A percentile compares a stretch with the other conserved stretches of the same genome.
Conservation (phyloP, 768 basidiomycete genomes). For the Arthromyces matolae region DNA sequence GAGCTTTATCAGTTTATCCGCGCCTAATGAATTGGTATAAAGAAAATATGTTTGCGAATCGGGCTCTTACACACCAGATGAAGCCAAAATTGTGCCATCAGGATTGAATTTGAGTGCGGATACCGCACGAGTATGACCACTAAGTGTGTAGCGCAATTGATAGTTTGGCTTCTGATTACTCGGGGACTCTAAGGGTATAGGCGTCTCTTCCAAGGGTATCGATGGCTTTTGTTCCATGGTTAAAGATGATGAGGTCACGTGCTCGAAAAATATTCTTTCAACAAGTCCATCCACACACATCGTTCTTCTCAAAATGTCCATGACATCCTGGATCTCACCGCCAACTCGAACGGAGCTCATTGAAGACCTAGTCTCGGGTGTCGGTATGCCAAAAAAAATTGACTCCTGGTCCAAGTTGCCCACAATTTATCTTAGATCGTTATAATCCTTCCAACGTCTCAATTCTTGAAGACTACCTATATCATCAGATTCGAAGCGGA, state of each 20-base stretch:
- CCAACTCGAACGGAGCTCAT: slow-evolving; percentile 81
- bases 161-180: slow-evolving; percentile 43
- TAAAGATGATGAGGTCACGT: slow-evolving; percentile 12
- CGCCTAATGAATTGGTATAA: slow-evolving; percentile 52
- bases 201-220: not conserved
- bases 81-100: slow-evolving; percentile 77
- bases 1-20: slow-evolving; percentile 79
- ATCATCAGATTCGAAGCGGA: slow-evolving; percentile 86
- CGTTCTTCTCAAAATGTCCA: slow-evolving; percentile 41
- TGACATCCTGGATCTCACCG: slow-evolving; percentile 73
- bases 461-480: slow-evolving; percentile 95
- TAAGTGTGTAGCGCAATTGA: slow-evolving; percentile 56
- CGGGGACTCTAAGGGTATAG: slow-evolving; percentile 1
- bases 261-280: slow-evolving; percentile 27
- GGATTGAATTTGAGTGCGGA: slow-evolving; percentile 88
- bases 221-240: slow-evolving; percentile 8
- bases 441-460: slow-evolving; percentile 95
- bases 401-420: slow-evolving; percentile 3
- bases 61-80: slow-evolving; percentile 60
- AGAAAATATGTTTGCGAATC: slow-evolving; percentile 11
- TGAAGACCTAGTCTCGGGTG: slow-evolving; percentile 86
- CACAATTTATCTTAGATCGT: slow-evolving; percentile 56
- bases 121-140: slow-evolving; percentile 80
- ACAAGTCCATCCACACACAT: not conserved
- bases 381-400: slow-evolving; percentile 55